Conservation (phyloP, 2,329 filamentous ascomycete genomes). For the Stemphylium vesicarium region DNA sequence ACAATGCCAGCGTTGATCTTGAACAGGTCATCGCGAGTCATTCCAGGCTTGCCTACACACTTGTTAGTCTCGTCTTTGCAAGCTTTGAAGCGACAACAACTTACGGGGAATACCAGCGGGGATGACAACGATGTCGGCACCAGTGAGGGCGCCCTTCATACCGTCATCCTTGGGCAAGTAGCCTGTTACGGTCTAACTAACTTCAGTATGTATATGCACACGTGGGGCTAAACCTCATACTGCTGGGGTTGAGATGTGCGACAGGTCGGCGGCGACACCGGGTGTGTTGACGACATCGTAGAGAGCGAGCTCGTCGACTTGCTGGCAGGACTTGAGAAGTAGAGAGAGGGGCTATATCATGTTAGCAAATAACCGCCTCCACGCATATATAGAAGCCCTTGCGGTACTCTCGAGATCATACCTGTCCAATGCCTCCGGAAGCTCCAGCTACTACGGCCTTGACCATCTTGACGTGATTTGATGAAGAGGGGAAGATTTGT, state of each 20-base stretch:
- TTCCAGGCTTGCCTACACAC: conserved; percentile 89
- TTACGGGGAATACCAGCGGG: conserved; percentile 96
- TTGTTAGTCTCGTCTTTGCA: conserved; percentile 19
- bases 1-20: conserved; percentile 99
- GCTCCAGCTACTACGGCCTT: conserved; percentile 80
- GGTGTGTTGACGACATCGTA: conserved; percentile 99
- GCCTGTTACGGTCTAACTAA: conserved; percentile 73
- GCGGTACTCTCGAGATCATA: conserved; percentile 50
- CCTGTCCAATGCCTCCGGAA: conserved; percentile 98
- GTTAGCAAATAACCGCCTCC: conserved; percentile 21
- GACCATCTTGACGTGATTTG: conserved; percentile 40
- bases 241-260: conserved; percentile 92
- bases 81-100: conserved; percentile 9
- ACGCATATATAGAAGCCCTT: not conserved
- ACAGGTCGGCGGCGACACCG: conserved; percentile 93
- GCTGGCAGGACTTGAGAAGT: conserved; percentile 87
- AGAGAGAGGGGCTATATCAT: conserved; percentile 83
- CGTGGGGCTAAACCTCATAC: conserved; percentile 55
- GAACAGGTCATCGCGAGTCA: conserved; percentile 99
- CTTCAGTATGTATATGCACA: conserved; percentile 24
- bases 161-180: conserved; percentile 86
- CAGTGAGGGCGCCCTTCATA: conserved; percentile 85
- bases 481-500: conserved; percentile 20
- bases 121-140: conserved; percentile 95
- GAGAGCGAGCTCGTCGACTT: conserved; percentile 89